These are phyloP conservation scores for Dryas octopetala DNA, from an alignment of 306 rosid genomes.

Conservation along the genomic window DNA sequence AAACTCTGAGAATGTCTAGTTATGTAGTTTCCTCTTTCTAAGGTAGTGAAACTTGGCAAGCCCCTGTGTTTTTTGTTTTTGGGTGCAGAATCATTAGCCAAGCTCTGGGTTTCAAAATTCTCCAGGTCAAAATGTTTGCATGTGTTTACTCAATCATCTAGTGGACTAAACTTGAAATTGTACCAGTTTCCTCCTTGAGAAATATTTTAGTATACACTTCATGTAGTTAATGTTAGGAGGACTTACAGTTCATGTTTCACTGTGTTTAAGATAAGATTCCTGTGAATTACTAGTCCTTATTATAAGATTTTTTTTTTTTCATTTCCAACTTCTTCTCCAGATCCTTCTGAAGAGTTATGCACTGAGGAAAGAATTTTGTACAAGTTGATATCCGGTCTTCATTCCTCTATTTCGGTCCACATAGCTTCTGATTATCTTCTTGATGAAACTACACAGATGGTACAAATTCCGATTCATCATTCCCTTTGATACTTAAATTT, in stretches of 20 bases:
- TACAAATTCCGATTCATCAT: conserved; percentile 29
- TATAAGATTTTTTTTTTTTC: not conserved
- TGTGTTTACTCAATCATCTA: not conserved
- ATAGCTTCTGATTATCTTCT: conserved; percentile 86
- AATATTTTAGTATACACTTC: not conserved
- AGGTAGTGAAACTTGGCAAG: not conserved
- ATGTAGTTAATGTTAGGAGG: not conserved
- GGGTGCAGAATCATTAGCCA: not conserved
- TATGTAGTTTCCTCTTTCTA: not conserved
- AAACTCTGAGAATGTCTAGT: not conserved
- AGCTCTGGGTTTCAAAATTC: not conserved
- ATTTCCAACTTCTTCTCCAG: conserved; percentile 35
- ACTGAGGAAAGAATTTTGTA: conserved; percentile 87
- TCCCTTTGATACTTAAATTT: not conserved
- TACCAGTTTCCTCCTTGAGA: not conserved
- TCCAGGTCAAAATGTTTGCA: not conserved
- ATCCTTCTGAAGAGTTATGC: conserved; percentile 79
- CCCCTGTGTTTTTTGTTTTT: not conserved
- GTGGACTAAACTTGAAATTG: not conserved
- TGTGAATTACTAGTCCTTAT: not conserved
- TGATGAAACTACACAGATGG: conserved; percentile 67
- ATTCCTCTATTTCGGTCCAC: conserved; percentile 93
- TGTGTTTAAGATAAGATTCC: not conserved
- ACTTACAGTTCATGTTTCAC: not conserved
- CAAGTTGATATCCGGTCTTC: conserved; percentile 97